Conservation (phyloP, 495 filamentous ascomycete genomes). For the Penicillium canariense region DNA sequence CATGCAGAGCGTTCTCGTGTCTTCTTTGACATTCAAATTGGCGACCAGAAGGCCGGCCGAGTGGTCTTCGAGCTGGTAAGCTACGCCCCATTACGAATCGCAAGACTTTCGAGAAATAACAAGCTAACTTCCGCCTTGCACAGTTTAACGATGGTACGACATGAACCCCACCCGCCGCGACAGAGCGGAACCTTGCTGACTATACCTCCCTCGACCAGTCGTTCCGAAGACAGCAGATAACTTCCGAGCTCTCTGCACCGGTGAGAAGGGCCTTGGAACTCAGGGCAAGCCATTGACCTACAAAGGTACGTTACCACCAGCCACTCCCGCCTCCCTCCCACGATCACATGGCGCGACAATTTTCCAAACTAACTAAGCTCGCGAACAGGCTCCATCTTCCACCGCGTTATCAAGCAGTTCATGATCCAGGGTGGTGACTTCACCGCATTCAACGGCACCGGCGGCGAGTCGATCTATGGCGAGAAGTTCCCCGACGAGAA, state of each 20-base stretch:
- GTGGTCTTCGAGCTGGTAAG: conserved; percentile 78
- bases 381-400: conserved; percentile 71
- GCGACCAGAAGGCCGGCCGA: conserved; percentile 65
- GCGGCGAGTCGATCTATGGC: conserved; percentile 97
- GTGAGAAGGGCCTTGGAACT: conserved; percentile 85
- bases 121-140: conserved; percentile 12
- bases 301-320: conserved; percentile 41
- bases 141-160: conserved; percentile 72
- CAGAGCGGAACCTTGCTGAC: conserved; percentile 15
- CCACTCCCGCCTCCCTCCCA: neutral
- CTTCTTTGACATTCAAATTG: conserved; percentile 88
- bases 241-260: conserved; percentile 92
- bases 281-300: conserved; percentile 78
- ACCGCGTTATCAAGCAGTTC: conserved; percentile 97
- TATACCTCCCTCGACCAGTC: conserved; percentile 41
- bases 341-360: neutral
- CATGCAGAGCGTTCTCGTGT: conserved; percentile 61
- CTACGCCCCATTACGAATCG: conserved; percentile 4
- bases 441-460: conserved; percentile 91
- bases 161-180: conserved; percentile 1
- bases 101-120: neutral
- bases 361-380: neutral
- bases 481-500: conserved; percentile 98
- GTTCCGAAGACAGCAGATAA: conserved; percentile 93
- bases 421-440: conserved; percentile 99